Conservation (phyloP, 2,329 filamentous ascomycete species). For the Nemania sp. region DNA sequence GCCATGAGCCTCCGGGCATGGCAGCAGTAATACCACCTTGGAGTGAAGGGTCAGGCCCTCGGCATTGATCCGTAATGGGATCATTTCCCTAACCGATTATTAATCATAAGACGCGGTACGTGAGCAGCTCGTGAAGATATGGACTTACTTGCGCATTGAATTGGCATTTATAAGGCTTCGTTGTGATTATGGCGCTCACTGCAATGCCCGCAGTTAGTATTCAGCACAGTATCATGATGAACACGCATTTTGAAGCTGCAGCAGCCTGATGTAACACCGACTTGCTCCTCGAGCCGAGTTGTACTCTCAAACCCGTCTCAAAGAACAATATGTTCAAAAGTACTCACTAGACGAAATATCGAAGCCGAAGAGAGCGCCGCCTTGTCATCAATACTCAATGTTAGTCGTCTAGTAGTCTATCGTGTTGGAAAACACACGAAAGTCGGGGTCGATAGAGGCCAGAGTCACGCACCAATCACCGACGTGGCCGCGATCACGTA, state of each 20-base stretch:
- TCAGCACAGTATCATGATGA: background rate
- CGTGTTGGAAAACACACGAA: background rate
- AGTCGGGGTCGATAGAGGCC: background rate
- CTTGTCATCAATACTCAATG: conserved; percentile 27
- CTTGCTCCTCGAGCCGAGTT: background rate
- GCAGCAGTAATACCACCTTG: conserved; percentile 69
- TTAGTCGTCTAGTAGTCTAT: conserved; percentile 6
- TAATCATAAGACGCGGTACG: background rate
- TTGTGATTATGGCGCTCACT: conserved; percentile 48
- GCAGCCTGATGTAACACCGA: too few relatives aligned
- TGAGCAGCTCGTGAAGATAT: background rate
- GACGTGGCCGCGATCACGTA: conserved; percentile 49
- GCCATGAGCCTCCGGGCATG: conserved; percentile 72
- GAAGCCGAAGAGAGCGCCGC: conserved; percentile 48
- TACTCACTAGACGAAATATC: conserved; percentile 46
- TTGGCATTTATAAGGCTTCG: conserved; percentile 47
- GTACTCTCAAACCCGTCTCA: background rate
- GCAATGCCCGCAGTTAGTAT: background rate
- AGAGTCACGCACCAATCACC: conserved; percentile 44
- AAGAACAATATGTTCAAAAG: background rate
- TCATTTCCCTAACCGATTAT: conserved; percentile 31
- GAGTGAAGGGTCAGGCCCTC: conserved; percentile 52
- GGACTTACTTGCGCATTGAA: conserved; percentile 44
- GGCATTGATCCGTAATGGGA: conserved; percentile 43
- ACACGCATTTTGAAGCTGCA: background rate